Percentiles rank a stretch among this genome's conserved stretches.
Evolutionary conservation across 306 rosid species (phyloP).

Genomic region (Rosa persica): DNA sequence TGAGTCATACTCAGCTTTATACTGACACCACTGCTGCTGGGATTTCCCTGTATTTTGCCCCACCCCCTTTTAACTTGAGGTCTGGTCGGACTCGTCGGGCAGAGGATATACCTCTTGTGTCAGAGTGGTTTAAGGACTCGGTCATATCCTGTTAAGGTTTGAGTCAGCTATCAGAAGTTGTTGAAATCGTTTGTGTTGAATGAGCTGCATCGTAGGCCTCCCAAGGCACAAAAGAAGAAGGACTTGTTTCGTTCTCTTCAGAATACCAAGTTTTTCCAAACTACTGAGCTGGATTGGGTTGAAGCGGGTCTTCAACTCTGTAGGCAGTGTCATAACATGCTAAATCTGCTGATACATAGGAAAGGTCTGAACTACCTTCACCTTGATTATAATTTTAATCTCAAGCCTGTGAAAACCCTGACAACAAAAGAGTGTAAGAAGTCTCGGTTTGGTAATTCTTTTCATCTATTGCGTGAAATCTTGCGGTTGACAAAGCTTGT

Average conservation of each 20-base stretch:
- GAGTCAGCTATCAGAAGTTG: slow-evolving; percentile 92
- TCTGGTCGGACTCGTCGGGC: slow-evolving; percentile 91
- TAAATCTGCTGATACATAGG: slow-evolving; percentile 92
- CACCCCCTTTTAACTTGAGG: slow-evolving; percentile 95
- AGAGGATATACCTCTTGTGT: slow-evolving; percentile 88
- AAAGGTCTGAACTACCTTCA: slow-evolving; percentile 97
- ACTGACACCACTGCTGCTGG: slow-evolving; percentile 98
- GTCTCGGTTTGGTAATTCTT: slow-evolving; percentile 92
- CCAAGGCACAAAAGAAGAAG: slow-evolving; percentile 95
- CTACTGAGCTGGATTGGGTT: slow-evolving; percentile 96
- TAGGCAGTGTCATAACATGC: slow-evolving; percentile 97
- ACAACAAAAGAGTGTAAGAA: slow-evolving; percentile 96
- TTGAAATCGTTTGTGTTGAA: slow-evolving; percentile 93
- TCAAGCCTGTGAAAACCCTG: slow-evolving; percentile 95
- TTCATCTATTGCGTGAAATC: slow-evolving; percentile 96
- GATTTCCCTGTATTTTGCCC: slow-evolving; percentile 81
- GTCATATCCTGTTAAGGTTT: slow-evolving; percentile 94
- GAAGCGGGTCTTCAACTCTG: slow-evolving; percentile 99
- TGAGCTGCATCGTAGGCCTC: slow-evolving; percentile 96
- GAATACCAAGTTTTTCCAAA: slow-evolving; percentile 95
- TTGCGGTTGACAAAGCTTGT: slow-evolving; percentile 91
- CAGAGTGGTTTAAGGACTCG: slow-evolving; percentile 99
- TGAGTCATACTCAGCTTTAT: slow-evolving; percentile 76
- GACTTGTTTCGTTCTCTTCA: slow-evolving; percentile 86
- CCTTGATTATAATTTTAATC: slow-evolving; percentile 92